phyloP scores from a whole-genome alignment of 2,329 filamentous ascomycete genomes.

The Colletotrichum navitas region DNA sequence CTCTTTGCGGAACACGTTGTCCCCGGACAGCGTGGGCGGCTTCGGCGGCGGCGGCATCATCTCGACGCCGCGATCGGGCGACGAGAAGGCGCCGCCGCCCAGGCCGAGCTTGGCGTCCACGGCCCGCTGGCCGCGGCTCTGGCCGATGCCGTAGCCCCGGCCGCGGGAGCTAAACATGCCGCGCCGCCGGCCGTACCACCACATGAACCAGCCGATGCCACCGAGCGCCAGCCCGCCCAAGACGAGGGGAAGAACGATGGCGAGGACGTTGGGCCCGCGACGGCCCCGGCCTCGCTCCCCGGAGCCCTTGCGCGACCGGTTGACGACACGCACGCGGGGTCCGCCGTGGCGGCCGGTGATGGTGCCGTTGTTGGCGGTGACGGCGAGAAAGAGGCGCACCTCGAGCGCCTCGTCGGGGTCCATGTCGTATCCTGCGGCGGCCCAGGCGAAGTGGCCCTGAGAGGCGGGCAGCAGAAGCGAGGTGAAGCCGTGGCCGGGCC shows the following conservation, averaged over 20 bases:
- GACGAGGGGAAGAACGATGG: conserved; percentile 38
- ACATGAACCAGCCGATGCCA: conserved; percentile 35
- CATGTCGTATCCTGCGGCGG: conserved; percentile 24
- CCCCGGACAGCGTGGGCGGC: conserved; percentile 12
- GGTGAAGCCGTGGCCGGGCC: conserved; percentile 38
- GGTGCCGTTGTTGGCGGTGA: conserved; percentile 28
- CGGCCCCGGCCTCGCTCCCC: not conserved
- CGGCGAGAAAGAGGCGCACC: conserved; percentile 39
- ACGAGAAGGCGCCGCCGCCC: conserved; percentile 32
- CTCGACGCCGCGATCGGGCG: conserved; percentile 34
- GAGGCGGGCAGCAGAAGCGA: conserved; percentile 31
- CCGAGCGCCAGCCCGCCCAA: conserved; percentile 33
- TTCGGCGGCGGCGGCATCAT: conserved; percentile 39
- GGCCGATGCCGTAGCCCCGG: conserved; percentile 39
- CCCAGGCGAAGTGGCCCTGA: conserved; percentile 42
- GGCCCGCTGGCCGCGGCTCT: conserved; percentile 39
- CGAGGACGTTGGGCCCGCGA: conserved; percentile 27
- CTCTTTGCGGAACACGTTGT: conserved; percentile 40
- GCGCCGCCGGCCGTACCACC: conserved; percentile 36
- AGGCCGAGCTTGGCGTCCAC: conserved; percentile 23
- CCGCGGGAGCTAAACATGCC: conserved; percentile 35
- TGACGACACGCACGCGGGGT: conserved; percentile 37
- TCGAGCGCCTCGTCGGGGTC: conserved; percentile 22
- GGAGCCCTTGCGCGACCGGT: not conserved
- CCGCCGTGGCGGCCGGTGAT: conserved; percentile 30